Percentiles rank a stretch among this genome's conserved stretches.
Conservation (phyloP, 1,139 yeast species). For the Tardiomyces blankii region DNA sequence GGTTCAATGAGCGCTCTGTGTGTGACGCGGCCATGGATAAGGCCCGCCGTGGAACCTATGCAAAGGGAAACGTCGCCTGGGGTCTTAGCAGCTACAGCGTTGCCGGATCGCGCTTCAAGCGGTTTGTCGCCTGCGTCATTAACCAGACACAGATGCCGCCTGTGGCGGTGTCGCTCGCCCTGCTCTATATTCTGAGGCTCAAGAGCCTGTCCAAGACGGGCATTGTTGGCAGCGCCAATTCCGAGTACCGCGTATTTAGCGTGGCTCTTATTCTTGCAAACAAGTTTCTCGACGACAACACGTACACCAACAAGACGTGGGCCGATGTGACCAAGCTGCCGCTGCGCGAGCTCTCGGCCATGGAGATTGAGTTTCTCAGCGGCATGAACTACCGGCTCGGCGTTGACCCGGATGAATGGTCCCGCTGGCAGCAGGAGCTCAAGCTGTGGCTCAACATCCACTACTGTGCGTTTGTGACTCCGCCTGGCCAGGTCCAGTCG, state of each 20-base stretch:
- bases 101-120: slow-evolving; percentile 13
- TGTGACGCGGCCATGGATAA: slow-evolving; percentile 9
- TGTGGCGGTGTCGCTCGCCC: slow-evolving; percentile 25
- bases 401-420: slow-evolving; percentile 20
- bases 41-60: slow-evolving; percentile 1
- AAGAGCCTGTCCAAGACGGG: slow-evolving; percentile 16
- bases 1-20: slow-evolving; percentile 18
- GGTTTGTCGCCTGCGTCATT: slow-evolving; percentile 20
- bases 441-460: slow-evolving; percentile 16
- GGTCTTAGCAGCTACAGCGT: slow-evolving; percentile 5
- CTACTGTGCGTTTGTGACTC: slow-evolving; percentile 1
- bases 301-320: slow-evolving; percentile 89
- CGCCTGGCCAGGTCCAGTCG: neutral
- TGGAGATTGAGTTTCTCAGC: slow-evolving; percentile 41
- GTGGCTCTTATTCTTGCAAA: slow-evolving; percentile 71
- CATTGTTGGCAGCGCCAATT: slow-evolving; percentile 24
- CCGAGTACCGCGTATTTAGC: slow-evolving; percentile 50
- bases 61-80: neutral
- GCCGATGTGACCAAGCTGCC: slow-evolving; percentile 76
- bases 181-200: slow-evolving; percentile 25
- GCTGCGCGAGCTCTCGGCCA: slow-evolving; percentile 43
- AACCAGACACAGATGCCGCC: slow-evolving; percentile 25
- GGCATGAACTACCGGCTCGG: slow-evolving; percentile 22
- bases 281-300: slow-evolving; percentile 88
- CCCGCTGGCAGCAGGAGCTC: slow-evolving; percentile 18